Evolutionary conservation across 257 asterid species (phyloP).

Genomic region (Solanum chmielewskii): DNA sequence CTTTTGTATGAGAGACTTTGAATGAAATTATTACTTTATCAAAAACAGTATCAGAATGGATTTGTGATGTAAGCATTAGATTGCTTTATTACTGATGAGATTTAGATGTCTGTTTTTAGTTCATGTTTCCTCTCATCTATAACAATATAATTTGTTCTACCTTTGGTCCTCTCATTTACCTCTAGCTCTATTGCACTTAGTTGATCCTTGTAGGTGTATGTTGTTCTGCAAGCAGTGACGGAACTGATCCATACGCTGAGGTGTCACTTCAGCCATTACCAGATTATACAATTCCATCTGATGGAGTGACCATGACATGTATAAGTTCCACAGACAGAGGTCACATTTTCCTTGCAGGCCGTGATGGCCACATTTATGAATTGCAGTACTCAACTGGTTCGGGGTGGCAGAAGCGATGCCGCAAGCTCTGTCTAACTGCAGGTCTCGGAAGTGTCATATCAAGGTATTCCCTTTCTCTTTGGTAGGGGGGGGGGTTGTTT

Average conservation of each 20-base stretch:
- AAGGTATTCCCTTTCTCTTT: conserved; percentile 35
- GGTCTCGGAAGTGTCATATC: conserved; percentile 86
- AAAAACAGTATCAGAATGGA: not conserved
- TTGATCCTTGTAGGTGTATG: conserved; percentile 92
- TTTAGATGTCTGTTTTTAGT: not conserved
- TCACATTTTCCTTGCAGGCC: conserved; percentile 86
- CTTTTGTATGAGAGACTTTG: not conserved
- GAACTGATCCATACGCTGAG: conserved; percentile 83
- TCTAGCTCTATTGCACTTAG: conserved; percentile 32
- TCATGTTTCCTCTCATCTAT: not conserved
- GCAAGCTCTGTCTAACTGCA: conserved; percentile 81
- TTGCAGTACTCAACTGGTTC: conserved; percentile 90
- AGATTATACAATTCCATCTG: conserved; percentile 85
- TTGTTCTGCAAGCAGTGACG: conserved; percentile 82
- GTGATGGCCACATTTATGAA: conserved; percentile 91
- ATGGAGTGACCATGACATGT: conserved; percentile 98
- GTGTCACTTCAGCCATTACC: conserved; percentile 82
- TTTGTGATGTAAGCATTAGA: not conserved
- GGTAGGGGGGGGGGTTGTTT: not conserved
- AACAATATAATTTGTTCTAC: not conserved
- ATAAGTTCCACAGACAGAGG: conserved; percentile 80
- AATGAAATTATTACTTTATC: not conserved
- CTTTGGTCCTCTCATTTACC: not conserved
- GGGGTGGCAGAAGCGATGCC: conserved; percentile 89
- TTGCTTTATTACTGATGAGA: not conserved